A percentile compares a stretch with the other conserved stretches of the same genome.
phyloP scores from a whole-genome alignment of 768 basidiomycete genomes.

The Hypsizygus marmoreus region DNA sequence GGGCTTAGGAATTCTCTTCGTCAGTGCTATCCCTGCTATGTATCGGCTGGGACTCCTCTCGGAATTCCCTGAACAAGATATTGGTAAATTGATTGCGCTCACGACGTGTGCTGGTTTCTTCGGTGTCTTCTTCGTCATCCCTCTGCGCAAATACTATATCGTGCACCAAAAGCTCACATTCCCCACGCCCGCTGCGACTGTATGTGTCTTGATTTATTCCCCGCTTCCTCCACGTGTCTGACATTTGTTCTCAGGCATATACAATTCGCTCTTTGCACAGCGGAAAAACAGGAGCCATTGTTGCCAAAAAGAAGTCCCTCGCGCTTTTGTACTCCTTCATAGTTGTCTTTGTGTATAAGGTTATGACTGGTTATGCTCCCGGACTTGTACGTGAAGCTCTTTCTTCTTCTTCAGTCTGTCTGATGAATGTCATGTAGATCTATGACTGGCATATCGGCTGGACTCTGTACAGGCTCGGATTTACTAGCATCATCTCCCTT shows the following conservation, averaged over 20 bases:
- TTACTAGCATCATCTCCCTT: constrained; percentile 56
- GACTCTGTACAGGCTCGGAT: constrained; percentile 59
- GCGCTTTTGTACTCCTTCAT: constrained; percentile 49
- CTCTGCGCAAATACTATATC: constrained; percentile 62
- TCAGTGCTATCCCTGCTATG: constrained; percentile 61
- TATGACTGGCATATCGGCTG: constrained; percentile 70
- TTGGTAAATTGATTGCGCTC: constrained; percentile 58
- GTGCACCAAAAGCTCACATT: constrained; percentile 64
- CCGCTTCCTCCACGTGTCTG: not conserved
- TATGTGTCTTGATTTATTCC: constrained; percentile 23
- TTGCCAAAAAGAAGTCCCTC: constrained; percentile 58
- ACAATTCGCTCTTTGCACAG: constrained; percentile 64
- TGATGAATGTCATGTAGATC: constrained; percentile 27
- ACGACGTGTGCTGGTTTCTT: constrained; percentile 58
- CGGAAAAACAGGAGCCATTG: constrained; percentile 47
- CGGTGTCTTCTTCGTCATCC: constrained; percentile 68
- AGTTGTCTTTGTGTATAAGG: constrained; percentile 51
- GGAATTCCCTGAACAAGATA: constrained; percentile 46
- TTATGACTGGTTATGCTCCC: constrained; percentile 58
- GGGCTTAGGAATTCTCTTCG: constrained; percentile 60
- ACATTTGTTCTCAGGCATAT: constrained; percentile 40
- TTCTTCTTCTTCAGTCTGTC: not conserved
- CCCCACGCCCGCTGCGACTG: constrained; percentile 66
- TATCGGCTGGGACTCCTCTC: constrained; percentile 55
- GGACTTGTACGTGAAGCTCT: constrained; percentile 44